Conservation (phyloP, 2,329 filamentous ascomycete genomes). For the Cercospora sp. region DNA sequence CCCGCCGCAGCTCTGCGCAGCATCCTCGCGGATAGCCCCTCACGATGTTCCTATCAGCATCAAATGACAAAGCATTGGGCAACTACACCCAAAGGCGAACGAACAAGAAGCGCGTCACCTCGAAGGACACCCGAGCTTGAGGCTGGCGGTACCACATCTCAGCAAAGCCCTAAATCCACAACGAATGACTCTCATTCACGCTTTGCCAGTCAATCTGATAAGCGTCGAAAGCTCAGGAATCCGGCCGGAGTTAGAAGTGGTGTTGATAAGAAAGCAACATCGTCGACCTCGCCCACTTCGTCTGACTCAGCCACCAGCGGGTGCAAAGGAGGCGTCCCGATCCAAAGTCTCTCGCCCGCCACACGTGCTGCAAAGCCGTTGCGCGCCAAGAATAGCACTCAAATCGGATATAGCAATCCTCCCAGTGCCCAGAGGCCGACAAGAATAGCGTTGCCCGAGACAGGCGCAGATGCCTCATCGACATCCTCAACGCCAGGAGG, state of each 20-base stretch:
- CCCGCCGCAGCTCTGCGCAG: background rate
- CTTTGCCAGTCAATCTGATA: background rate
- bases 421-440: background rate
- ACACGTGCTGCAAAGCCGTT: background rate
- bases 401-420: background rate
- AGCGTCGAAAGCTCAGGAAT: background rate
- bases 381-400: background rate
- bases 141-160: background rate
- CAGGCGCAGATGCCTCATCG: background rate
- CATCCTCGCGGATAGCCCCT: slow-evolving; percentile 6
- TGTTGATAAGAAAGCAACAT: background rate
- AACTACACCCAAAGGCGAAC: background rate
- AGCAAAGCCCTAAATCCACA: background rate
- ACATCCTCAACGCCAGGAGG: background rate
- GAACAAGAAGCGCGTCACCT: slow-evolving; percentile 3
- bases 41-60: slow-evolving; percentile 2
- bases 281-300: background rate
- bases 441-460: background rate
- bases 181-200: background rate
- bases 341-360: background rate
- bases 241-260: background rate
- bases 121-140: background rate
- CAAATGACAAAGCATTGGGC: slow-evolving; percentile 18
- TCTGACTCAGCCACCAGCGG: background rate
- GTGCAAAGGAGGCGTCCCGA: background rate